These are phyloP conservation scores for Nothopassalora personata DNA, from an alignment of 2,329 filamentous ascomycete genomes.

Conservation along the genomic window DNA sequence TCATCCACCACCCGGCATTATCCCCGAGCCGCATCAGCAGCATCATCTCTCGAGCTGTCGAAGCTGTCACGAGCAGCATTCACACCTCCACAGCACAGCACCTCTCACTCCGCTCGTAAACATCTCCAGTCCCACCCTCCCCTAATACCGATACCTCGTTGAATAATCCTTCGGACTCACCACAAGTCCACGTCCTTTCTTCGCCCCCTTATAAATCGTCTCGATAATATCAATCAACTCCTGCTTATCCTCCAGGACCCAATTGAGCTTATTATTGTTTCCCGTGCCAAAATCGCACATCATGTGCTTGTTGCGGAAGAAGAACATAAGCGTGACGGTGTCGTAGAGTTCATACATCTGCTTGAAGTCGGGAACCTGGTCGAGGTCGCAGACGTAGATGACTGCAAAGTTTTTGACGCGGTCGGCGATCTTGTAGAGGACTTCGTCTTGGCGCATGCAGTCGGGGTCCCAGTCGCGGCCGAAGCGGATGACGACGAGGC, in stretches of 20 bases:
- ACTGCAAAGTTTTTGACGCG: conserved; percentile 88
- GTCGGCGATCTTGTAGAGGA: conserved; percentile 91
- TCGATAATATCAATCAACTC: conserved; percentile 98
- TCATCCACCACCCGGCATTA: neutral
- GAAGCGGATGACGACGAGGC: conserved; percentile 89
- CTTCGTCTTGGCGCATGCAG: conserved; percentile 80
- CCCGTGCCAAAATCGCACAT: conserved; percentile 97
- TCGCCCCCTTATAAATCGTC: conserved; percentile 95
- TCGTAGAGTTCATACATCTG: conserved; percentile 84
- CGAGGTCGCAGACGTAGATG: conserved; percentile 90
- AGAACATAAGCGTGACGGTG: conserved; percentile 92
- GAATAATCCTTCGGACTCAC: conserved; percentile 88
- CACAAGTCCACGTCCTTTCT: conserved; percentile 94
- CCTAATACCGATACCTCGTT: conserved; percentile 62
- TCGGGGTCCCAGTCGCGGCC: conserved; percentile 80
- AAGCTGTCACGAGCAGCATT: neutral
- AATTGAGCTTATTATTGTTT: conserved; percentile 98
- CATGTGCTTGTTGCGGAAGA: conserved; percentile 98
- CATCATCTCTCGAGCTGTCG: no score
- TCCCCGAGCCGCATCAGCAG: neutral
- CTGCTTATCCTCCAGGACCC: conserved; percentile 95
- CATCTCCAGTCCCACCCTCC: neutral
- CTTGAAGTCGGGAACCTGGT: conserved; percentile 88
- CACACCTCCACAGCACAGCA: neutral
- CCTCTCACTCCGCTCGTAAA: neutral